Evolutionary conservation across 179 eudicot species (phyloP), one percentile per base, ranked within the genome.

Genomic region (Gypsophila paniculata): DNA sequence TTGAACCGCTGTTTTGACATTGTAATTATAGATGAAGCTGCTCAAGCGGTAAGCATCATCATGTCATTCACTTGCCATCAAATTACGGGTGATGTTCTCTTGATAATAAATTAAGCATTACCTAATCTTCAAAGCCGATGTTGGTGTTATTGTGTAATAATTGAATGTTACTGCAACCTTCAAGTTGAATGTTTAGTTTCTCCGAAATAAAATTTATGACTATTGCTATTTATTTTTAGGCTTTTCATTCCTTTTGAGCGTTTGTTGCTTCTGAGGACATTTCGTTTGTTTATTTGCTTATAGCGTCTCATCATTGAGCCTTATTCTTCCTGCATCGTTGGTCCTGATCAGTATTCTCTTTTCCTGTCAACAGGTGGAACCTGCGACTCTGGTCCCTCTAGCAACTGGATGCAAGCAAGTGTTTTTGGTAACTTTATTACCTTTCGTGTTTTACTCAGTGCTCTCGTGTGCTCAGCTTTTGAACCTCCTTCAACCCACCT

Each of bases 21-120:
- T 79, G 97, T 94, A 75, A 86, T 94, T 70, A 91, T 94, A 72
- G 97, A 94, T 76, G 99, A 94, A 87, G 99, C 99, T 72, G 97
- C 99, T 74, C 99, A 94, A 87, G 97, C 99, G 72, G 97, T 93
- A 80, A 75, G 94, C 81, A 71, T 70, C 81, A 71, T 70, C 66
- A 8, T 61, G 53, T 55, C 39, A 38, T 54, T 29, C 59, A 21
- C 61, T 65, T 44, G 1, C n/a, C 8, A 0, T 15, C 12, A 19
- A 38, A 39, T 6, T 19, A 17, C 22, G 52, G 64, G n/a, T 38
- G 25, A 23, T 34, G 1, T 29, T 29, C 34, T 29, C 34, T 29
- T 29, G 34, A 29, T 29, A 29, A 29, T n/a, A 29, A 29, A 29
- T 58, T 34, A 12, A 18, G 49, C 49, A 32, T 53, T 21, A 21